Percentiles rank a stretch among this genome's conserved stretches.
These are phyloP conservation scores for Scheffersomyces cryptocercus DNA, from an alignment of 1,139 yeast species.

Conservation along the genomic window DNA sequence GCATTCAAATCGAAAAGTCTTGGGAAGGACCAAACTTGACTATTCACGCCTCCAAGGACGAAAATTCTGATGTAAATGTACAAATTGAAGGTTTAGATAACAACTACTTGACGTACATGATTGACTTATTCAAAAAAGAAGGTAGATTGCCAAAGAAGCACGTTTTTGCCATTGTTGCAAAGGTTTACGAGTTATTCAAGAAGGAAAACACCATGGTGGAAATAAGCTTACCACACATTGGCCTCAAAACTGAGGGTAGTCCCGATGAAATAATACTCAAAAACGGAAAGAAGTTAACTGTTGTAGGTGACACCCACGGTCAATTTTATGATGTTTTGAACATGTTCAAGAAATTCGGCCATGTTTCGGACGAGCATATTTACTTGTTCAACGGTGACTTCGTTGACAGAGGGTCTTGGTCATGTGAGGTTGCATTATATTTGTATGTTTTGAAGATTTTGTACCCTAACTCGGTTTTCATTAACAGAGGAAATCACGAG, in stretches of 20 bases:
- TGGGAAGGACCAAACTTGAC: constrained; percentile 68
- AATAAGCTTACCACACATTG: constrained; percentile 45
- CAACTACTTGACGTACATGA: constrained; percentile 64
- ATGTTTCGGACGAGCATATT: constrained; percentile 64
- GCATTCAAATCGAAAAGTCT: constrained; percentile 53
- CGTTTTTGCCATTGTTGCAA: constrained; percentile 79
- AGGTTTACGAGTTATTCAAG: constrained; percentile 64
- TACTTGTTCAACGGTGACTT: constrained; percentile 95
- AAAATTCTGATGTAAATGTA: constrained; percentile 19
- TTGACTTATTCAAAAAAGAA: constrained; percentile 70
- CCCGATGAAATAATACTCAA: constrained; percentile 22
- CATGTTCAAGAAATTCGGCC: constrained; percentile 73
- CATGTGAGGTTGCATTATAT: constrained; percentile 89
- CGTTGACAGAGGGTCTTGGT: constrained; percentile 98
- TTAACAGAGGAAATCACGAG: constrained; percentile 96
- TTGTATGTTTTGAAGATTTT: constrained; percentile 77
- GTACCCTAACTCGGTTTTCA: constrained; percentile 68
- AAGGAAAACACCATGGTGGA: constrained; percentile 79
- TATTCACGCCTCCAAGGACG: constrained; percentile 29
- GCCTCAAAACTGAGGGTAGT: constrained; percentile 21
- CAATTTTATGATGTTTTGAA: constrained; percentile 89
- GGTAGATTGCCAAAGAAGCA: constrained; percentile 76
- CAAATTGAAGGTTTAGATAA: constrained; percentile 36
- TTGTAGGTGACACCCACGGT: constrained; percentile 98
- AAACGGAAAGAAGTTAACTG: constrained; percentile 56